Evolutionary conservation across 345 rosid species (phyloP).

Genomic region (Aquilaria malaccensis): DNA sequence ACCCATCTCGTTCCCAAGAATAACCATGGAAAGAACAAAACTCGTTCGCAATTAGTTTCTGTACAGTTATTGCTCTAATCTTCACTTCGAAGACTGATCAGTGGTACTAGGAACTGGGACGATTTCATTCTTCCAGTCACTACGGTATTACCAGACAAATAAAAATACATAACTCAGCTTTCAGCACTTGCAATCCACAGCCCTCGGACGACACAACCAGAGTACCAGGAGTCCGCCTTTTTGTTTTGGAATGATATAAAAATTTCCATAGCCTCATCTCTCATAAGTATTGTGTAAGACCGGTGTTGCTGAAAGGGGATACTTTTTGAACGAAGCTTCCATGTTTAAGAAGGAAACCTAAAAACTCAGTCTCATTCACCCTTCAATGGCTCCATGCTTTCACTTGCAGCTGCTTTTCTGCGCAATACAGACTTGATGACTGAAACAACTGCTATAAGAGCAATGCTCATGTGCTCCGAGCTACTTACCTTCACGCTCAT

Average conservation of each 20-base stretch:
- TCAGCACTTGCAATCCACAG: no score
- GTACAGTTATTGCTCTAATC: constrained; percentile 18
- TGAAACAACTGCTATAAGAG: constrained; percentile 49
- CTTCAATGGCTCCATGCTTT: constrained; percentile 28
- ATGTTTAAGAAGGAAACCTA: background rate
- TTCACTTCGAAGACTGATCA: background rate
- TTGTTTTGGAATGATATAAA: background rate
- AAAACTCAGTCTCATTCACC: constrained; percentile 22
- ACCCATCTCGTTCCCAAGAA: background rate
- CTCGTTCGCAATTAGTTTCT: constrained; percentile 9
- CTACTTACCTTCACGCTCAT: constrained; percentile 53
- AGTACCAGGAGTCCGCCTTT: no score
- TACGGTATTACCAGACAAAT: background rate
- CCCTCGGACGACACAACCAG: no score
- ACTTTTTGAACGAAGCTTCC: background rate
- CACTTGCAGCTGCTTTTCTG: constrained; percentile 30
- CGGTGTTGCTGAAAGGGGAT: background rate
- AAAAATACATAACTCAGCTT: background rate
- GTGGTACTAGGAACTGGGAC: background rate
- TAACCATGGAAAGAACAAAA: background rate
- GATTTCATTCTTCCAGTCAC: background rate
- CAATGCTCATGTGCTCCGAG: constrained; percentile 69
- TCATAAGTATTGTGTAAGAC: background rate
- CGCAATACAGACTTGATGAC: constrained; percentile 41
- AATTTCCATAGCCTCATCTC: background rate